Base-by-base conservation (phyloP, 2,329 filamentous ascomycete genomes). In the Venturia nashicola region DNA sequence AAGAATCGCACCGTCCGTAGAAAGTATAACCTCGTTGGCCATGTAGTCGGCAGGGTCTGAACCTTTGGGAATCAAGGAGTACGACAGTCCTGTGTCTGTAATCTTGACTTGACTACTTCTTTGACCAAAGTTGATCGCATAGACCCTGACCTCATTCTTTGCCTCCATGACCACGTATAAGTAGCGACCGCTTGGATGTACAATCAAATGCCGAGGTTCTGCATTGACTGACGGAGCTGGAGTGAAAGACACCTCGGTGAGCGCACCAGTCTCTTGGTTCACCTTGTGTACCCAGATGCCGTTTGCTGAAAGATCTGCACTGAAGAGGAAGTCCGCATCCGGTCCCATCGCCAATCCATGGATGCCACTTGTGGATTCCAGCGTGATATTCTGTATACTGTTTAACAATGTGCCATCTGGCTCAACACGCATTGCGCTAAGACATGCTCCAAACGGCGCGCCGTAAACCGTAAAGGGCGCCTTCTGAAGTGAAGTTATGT, bases 101-200 rank as follows among this genome's bases (percentile, higher is more conserved):
- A 63, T 55, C 34, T 44, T 44, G 14, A 51, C 51, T 44, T 43
- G 34, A 32, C 44, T 59, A 12, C 27, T 57, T 42, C 20, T 20
- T 32, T 27, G 34, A 16, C 51, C 61, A 14, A 7, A 43, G 39
- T 63, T 63, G 27, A 63, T 85, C 67, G 89, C 82, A 75, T 93
- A 96, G 70, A 91, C 88, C 73, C 86, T 90, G 65, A 96, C 77
- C 62, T 87, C 80, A 77, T 96, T 96, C 64, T 90, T 90, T 16
- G 86, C 87, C 76, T 96, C 91, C 89, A 94, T 95, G 69, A 96
- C 80, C 8, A 84, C 90, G 76, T 95, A 95, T 65, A 96, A 81
- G 74, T 91, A 91, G 65, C 86, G 82, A 27, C 89, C 90, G 1
- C 83, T 83, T 3, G 87, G 87, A 73, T 93, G 89, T 72, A 94